Evolutionary conservation across 495 filamentous ascomycete species (phyloP).

Genomic region (Aspergillus panamensis): DNA sequence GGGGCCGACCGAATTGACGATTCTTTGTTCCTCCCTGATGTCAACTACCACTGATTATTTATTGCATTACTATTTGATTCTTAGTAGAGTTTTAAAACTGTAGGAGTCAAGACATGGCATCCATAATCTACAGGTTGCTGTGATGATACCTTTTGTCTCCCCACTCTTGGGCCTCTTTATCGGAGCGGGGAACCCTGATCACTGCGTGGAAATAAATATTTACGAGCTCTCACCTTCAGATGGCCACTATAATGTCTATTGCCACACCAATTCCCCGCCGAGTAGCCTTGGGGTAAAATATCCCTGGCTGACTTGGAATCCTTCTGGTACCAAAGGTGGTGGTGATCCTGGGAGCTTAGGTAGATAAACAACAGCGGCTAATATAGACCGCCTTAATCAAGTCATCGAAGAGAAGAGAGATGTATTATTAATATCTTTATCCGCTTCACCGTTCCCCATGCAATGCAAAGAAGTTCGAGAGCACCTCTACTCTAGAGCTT

Average conservation of each 20-base stretch:
- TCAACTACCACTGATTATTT: background rate
- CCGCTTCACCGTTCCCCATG: background rate
- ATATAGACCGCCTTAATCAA: background rate
- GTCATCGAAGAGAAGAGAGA: background rate
- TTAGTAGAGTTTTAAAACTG: too few relatives aligned
- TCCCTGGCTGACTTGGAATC: background rate
- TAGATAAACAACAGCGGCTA: background rate
- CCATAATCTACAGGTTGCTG: background rate
- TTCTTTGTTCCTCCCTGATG: background rate
- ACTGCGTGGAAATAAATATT: background rate
- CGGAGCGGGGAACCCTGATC: background rate
- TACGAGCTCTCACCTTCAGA: too few relatives aligned
- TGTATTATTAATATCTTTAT: slow-evolving; percentile 7
- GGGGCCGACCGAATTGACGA: slow-evolving; percentile 8
- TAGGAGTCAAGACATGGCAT: too few relatives aligned
- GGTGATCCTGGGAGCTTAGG: background rate
- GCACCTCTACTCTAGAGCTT: slow-evolving; percentile 33
- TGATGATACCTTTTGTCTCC: background rate
- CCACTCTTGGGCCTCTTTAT: background rate
- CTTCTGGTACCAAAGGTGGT: background rate
- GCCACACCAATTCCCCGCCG: background rate
- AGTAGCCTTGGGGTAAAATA: background rate
- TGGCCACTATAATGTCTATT: background rate
- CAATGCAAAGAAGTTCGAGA: background rate
- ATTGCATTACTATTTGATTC: background rate